These are phyloP conservation scores for Deuterostichococcus epilithicus DNA, from an alignment of 139 green algal species.

Conservation along the genomic window DNA sequence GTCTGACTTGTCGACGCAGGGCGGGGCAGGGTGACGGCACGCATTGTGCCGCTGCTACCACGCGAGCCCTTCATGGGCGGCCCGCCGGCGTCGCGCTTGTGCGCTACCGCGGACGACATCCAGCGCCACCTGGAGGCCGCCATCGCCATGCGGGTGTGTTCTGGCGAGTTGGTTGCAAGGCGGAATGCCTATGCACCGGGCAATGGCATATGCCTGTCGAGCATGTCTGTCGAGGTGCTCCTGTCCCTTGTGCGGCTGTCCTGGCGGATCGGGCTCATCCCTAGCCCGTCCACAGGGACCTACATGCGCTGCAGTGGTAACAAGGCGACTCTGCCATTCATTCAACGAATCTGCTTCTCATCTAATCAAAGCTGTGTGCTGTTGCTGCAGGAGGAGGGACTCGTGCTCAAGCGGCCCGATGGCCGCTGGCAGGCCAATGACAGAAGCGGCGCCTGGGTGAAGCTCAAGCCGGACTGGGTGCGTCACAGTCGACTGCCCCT, in stretches of 20 bases:
- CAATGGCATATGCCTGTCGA: no score
- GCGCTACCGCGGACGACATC: conserved; percentile 38
- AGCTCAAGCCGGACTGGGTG: conserved; percentile 76
- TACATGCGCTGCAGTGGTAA: no score
- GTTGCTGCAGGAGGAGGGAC: conserved; percentile 83
- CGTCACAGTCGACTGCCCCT: background rate
- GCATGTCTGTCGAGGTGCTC: no score
- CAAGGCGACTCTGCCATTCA: no score
- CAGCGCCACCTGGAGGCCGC: conserved; percentile 36
- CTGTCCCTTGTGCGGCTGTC: no score
- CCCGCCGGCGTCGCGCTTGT: conserved; percentile 2
- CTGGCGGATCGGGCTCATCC: no score
- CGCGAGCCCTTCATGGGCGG: conserved; percentile 17
- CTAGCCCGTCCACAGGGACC: no score
- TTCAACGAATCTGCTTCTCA: no score
- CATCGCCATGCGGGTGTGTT: conserved; percentile 23
- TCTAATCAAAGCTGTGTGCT: no score
- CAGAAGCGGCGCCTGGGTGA: conserved; percentile 55
- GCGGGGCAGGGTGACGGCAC: conserved; percentile 21
- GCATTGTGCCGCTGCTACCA: conserved; percentile 41
- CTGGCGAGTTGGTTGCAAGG: no score
- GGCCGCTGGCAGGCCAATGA: conserved; percentile 71
- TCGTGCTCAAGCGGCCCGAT: conserved; percentile 76
- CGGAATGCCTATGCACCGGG: no score
- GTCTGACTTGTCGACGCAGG: background rate